Evolutionary conservation across 2,329 filamentous ascomycete species (phyloP).

Genomic region (Rachicladosporium sp.): DNA sequence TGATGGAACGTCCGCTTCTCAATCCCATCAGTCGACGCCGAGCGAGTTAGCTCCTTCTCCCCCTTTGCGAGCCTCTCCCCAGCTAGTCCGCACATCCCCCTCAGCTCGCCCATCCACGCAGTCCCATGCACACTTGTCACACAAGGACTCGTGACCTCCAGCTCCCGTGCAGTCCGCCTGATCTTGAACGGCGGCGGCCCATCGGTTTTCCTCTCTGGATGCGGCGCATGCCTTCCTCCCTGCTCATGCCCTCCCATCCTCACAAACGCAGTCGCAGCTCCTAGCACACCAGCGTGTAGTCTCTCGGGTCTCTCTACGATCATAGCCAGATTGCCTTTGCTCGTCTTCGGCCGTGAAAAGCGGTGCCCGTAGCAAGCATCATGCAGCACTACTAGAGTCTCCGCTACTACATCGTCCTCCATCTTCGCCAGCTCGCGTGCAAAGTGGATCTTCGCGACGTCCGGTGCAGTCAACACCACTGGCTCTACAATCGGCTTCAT

Average conservation of each 20-base stretch:
- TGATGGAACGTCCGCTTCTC: conserved; percentile 62
- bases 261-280: conserved; percentile 78
- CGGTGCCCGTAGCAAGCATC: conserved; percentile 93
- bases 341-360: conserved; percentile 70
- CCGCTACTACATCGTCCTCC: conserved; percentile 28
- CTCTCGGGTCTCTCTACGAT: conserved; percentile 93
- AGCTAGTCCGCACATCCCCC: conserved; percentile 69
- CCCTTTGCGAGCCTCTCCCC: conserved; percentile 64
- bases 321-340: conserved; percentile 55
- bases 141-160: conserved; percentile 60
- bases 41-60: conserved; percentile 62
- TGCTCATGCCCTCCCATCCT: conserved; percentile 71
- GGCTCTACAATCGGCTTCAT: conserved; percentile 24
- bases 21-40: conserved; percentile 14
- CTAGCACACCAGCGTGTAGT: conserved; percentile 70
- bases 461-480: conserved; percentile 16
- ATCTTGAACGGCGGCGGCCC: conserved; percentile 64
- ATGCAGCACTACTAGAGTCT: conserved; percentile 76
- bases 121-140: conserved; percentile 85
- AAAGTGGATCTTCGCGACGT: conserved; percentile 44
- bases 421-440: conserved; percentile 54
- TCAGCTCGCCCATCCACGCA: conserved; percentile 89
- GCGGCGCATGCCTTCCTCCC: conserved; percentile 55
- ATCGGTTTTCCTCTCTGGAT: conserved; percentile 45
- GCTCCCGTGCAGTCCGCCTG: conserved; percentile 59